Evolutionary conservation across 2,329 filamentous ascomycete species (phyloP).

Genomic region (Atkinsonella hypoxylon): DNA sequence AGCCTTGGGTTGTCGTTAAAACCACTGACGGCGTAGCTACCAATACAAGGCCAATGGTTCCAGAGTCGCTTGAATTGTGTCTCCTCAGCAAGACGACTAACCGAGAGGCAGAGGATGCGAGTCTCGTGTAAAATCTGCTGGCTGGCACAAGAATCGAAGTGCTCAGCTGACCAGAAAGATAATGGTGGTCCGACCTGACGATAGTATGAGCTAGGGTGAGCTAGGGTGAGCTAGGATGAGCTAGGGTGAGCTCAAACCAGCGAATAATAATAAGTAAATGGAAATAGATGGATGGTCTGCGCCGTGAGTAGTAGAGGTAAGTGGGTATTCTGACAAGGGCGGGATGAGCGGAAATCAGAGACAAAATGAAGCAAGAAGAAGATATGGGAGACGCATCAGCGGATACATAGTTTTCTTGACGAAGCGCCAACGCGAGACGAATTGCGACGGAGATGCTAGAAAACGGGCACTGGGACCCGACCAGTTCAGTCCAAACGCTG

Average conservation of each 20-base stretch:
- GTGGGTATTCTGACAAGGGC: too few species aligned
- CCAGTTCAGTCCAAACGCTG: background rate
- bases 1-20: too few species aligned
- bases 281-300: too few species aligned
- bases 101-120: background rate
- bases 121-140: slow-evolving; percentile 1
- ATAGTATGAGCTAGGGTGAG: background rate
- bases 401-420: background rate
- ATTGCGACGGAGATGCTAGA: background rate
- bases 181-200: background rate
- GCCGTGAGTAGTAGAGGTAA: too few species aligned
- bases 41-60: background rate
- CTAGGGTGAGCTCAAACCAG: background rate
- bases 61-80: background rate
- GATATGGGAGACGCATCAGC: background rate
- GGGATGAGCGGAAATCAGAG: background rate
- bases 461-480: background rate
- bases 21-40: background rate
- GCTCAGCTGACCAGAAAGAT: slow-evolving; percentile 3
- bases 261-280: background rate
- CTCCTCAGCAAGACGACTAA: background rate
- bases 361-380: background rate
- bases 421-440: background rate
- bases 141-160: background rate
- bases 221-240: background rate